Base-by-base conservation (phyloP, 257 asterid species). In the Ajuga chamaepitys region DNA sequence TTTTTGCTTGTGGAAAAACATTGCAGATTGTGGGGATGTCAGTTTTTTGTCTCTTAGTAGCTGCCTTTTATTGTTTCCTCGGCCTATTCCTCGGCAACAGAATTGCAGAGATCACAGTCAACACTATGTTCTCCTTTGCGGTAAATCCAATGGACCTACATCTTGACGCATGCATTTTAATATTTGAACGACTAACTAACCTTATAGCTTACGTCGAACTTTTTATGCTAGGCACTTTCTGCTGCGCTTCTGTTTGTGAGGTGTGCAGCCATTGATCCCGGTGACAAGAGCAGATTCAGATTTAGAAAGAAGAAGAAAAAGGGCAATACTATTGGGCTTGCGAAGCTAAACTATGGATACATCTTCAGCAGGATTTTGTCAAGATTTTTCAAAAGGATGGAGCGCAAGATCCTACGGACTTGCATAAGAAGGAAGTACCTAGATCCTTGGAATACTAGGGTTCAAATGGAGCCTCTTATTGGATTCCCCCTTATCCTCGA, bases 391-490 rank as follows among this genome's bases (percentile, higher is more conserved):
- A 77, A 76, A 68, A 85, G 86, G 68, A 54, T 93, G 28, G 99
- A 93, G 78, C 83, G 91, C 17, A 86, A 79, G 82, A 77, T 93
- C 57, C 87, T 86, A 0, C 79, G 83, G 73, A 83, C 86, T 52
- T 89, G 75, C 74, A 93, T 93, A 44, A 83, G 97, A 70, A 88
- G 99, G 71, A 93, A 84, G 75, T 93, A 93, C 79, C 64, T 81
- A 46, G 95, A 84, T 78, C 93, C 82, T 57, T 85, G 82, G 87
- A 88, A 73, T 28, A 70, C 79, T 54, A 75, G 63, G 30, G 55
- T 67, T 54, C 87, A 80, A 30, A 67, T 80, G 81, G 91, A 88
- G 75, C 90, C 96, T 65, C 82, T 85, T 18, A 82, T 86, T 69
- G 82, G 88, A 30, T 86, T 87, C 59, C 88, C 90, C 52, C 90